Percentiles rank a stretch among this genome's conserved stretches.
phyloP scores from a whole-genome alignment of 352 stramenopile genomes.

The Pythium periplocum region DNA sequence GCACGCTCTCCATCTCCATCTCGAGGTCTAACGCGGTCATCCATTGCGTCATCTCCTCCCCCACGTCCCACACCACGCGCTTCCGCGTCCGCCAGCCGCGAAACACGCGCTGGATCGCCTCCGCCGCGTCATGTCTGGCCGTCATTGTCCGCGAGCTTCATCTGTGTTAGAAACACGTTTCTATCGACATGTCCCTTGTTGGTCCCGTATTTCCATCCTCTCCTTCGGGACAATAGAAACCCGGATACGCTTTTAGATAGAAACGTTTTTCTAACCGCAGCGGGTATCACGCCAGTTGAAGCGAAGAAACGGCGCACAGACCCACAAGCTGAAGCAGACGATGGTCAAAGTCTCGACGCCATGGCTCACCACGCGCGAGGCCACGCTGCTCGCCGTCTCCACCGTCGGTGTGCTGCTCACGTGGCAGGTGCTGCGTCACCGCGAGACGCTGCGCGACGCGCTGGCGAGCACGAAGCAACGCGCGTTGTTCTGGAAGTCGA shows the following conservation, averaged over 20 bases:
- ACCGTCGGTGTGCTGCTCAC: conserved; percentile 21
- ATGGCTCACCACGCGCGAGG: neutral
- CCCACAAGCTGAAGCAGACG: neutral
- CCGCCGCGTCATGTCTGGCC: neutral
- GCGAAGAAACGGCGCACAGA: neutral
- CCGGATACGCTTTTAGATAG: no score
- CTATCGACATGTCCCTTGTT: neutral
- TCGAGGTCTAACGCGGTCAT: conserved; percentile 31
- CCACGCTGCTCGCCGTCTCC: conserved; percentile 13
- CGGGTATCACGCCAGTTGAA: no score
- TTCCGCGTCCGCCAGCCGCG: conserved; percentile 46
- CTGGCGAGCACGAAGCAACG: conserved; percentile 41
- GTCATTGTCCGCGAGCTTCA: no score
- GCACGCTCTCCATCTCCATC: conserved; percentile 26
- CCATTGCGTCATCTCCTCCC: conserved; percentile 34
- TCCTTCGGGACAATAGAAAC: no score
- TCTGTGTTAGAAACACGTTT: neutral
- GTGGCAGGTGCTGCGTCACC: conserved; percentile 46
- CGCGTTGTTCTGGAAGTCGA: conserved; percentile 60
- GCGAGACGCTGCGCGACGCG: conserved; percentile 36
- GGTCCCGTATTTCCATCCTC: neutral
- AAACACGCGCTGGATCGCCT: conserved; percentile 16
- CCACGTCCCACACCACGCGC: conserved; percentile 43
- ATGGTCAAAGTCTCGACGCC: conserved; percentile 18
- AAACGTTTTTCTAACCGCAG: no score